phyloP scores from a whole-genome alignment of 2,329 filamentous ascomycete genomes.

The Tolypocladium nubicola region DNA sequence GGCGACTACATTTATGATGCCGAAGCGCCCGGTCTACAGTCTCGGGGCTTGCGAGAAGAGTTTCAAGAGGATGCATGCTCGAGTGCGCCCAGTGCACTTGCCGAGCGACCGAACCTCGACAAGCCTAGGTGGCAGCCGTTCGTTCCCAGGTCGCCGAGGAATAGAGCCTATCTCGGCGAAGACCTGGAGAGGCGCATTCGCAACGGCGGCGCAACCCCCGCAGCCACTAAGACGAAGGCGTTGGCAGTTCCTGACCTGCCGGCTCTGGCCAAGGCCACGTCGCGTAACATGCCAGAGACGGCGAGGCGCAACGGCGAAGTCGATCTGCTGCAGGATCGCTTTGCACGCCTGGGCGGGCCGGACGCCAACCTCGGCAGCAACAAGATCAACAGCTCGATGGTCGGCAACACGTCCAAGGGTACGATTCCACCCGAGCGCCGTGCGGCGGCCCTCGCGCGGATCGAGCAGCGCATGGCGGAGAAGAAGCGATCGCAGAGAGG shows the following conservation, averaged over 20 bases:
- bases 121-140: constrained; percentile 30
- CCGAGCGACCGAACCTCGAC: constrained; percentile 16
- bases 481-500: constrained; percentile 27
- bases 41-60: constrained; percentile 22
- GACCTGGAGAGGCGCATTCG: constrained; percentile 18
- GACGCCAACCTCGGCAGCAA: constrained; percentile 18
- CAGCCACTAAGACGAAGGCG: constrained; percentile 12
- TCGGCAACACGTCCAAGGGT: constrained; percentile 29
- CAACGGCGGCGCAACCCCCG: constrained; percentile 13
- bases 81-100: constrained; percentile 7
- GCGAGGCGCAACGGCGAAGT: constrained; percentile 23
- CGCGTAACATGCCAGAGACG: constrained; percentile 5
- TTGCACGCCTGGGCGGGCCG: constrained; percentile 32
- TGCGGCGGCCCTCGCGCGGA: constrained; percentile 42
- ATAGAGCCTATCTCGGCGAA: constrained; percentile 24
- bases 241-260: constrained; percentile 17
- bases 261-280: constrained; percentile 12
- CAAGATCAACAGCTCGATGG: constrained; percentile 13
- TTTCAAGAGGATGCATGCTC: constrained; percentile 19
- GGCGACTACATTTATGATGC: background rate
- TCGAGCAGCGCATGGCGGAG: constrained; percentile 43
- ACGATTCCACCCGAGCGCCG: constrained; percentile 38
- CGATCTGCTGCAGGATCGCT: constrained; percentile 35
- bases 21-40: constrained; percentile 7
- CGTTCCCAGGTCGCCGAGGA: constrained; percentile 28